A percentile compares a stretch with the other conserved stretches of the same genome.
phyloP scores from a whole-genome alignment of 2,329 filamentous ascomycete genomes.

The Phialophora tarda region DNA sequence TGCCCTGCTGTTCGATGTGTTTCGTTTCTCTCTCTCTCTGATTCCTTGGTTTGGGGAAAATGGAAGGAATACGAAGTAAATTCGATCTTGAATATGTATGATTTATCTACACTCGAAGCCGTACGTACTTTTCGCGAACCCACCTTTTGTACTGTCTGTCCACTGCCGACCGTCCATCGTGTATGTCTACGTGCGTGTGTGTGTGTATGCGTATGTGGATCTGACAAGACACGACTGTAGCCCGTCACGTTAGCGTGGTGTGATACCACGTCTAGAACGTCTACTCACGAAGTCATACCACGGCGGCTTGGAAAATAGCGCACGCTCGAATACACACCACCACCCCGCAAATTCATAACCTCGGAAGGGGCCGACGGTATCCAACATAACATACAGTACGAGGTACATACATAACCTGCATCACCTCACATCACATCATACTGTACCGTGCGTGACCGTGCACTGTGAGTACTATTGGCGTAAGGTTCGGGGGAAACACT shows the following conservation, averaged over 20 bases:
- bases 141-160: background rate
- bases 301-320: no score
- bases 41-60: no score
- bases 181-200: no score
- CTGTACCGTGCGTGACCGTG: no score
- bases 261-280: constrained; percentile 42
- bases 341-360: background rate
- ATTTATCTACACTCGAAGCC: background rate
- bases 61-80: background rate
- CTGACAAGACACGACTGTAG: background rate
- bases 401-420: no score
- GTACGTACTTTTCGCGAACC: background rate
- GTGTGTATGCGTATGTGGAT: background rate
- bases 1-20: no score
- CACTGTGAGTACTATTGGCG: no score
- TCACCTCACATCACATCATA: no score
- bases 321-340: background rate
- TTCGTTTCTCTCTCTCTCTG: no score
- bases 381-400: no score
- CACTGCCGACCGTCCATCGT: background rate
- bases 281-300: background rate
- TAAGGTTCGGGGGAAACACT: no score
- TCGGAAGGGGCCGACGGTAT: no score
- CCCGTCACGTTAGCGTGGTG: background rate
- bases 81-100: background rate